A percentile compares a stretch with the other conserved stretches of the same genome.
Evolutionary conservation across 352 stramenopile species (phyloP).

Genomic region (Globisporangium acanthophoron): DNA sequence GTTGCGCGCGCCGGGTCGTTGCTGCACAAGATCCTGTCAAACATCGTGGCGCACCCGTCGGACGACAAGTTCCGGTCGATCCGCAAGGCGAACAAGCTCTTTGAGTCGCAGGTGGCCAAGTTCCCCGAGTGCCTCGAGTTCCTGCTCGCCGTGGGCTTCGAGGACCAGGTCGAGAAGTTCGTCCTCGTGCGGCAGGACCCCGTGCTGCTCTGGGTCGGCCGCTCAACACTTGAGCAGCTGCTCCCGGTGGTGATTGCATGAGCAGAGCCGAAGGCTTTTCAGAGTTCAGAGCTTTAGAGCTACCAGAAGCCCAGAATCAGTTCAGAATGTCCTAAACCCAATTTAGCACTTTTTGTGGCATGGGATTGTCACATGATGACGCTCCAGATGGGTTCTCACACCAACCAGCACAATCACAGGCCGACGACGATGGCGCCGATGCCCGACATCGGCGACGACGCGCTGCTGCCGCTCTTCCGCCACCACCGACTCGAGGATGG

Average conservation of each 20-base stretch:
- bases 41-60: slow-evolving; percentile 53
- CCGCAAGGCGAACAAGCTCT: slow-evolving; percentile 59
- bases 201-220: slow-evolving; percentile 65
- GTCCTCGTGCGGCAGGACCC: slow-evolving; percentile 54
- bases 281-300: neutral
- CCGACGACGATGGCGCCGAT: no score
- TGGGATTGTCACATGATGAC: no score
- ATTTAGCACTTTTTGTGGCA: no score
- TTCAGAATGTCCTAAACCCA: no score
- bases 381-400: no score
- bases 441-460: no score
- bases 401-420: no score
- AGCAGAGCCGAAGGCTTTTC: neutral
- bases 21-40: slow-evolving; percentile 68
- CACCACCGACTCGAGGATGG: neutral
- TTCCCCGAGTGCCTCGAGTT: slow-evolving; percentile 66
- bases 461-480: slow-evolving; percentile 2
- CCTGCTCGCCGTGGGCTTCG: slow-evolving; percentile 54
- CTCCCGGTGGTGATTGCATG: slow-evolving; percentile 16
- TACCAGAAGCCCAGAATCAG: no score
- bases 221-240: slow-evolving; percentile 51
- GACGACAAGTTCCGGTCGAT: slow-evolving; percentile 64
- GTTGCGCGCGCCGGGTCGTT: slow-evolving; percentile 33
- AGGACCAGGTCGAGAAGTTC: slow-evolving; percentile 49
- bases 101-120: slow-evolving; percentile 35